These are phyloP conservation scores for Eragrostis curvula DNA, from an alignment of 176 grass and related monocot species.

Conservation along the genomic window DNA sequence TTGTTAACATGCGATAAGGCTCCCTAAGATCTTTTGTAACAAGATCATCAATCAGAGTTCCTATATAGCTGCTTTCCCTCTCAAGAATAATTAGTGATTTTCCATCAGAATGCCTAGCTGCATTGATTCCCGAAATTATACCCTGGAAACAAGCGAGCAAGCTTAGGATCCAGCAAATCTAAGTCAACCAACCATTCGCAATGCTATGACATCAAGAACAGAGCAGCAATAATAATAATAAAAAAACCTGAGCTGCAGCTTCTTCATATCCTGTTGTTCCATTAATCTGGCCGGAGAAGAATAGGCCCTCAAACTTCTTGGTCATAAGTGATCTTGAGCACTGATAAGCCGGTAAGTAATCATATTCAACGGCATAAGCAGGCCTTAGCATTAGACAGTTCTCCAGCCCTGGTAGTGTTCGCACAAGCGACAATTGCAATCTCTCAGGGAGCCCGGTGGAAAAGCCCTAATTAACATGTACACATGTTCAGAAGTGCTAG, in stretches of 20 bases:
- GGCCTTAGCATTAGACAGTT: slow-evolving; percentile 96
- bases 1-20: slow-evolving; percentile 96
- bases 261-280: slow-evolving; percentile 99
- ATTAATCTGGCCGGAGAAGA: slow-evolving; percentile 99
- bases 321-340: slow-evolving; percentile 99
- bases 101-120: slow-evolving; percentile 90
- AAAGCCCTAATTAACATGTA: slow-evolving; percentile 68
- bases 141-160: slow-evolving; percentile 59
- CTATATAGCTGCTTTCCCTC: slow-evolving; percentile 96
- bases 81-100: slow-evolving; percentile 91
- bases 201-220: slow-evolving; percentile 36
- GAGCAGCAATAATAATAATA: slow-evolving; percentile 20
- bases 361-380: slow-evolving; percentile 98
- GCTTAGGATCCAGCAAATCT: slow-evolving; percentile 34
- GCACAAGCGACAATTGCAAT: slow-evolving; percentile 77
- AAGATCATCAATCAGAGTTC: slow-evolving; percentile 98
- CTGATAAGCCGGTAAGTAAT: slow-evolving; percentile 89
- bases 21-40: slow-evolving; percentile 99
- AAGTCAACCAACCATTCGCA: background rate
- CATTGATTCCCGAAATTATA: slow-evolving; percentile 94
- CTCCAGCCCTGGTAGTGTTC: slow-evolving; percentile 93
- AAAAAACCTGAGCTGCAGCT: slow-evolving; percentile 85
- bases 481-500: slow-evolving; percentile 14
- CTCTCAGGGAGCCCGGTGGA: slow-evolving; percentile 96
- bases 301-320: slow-evolving; percentile 87